phyloP scores from a whole-genome alignment of 1,139 yeast species.

The Sugiyamaella novakii region DNA sequence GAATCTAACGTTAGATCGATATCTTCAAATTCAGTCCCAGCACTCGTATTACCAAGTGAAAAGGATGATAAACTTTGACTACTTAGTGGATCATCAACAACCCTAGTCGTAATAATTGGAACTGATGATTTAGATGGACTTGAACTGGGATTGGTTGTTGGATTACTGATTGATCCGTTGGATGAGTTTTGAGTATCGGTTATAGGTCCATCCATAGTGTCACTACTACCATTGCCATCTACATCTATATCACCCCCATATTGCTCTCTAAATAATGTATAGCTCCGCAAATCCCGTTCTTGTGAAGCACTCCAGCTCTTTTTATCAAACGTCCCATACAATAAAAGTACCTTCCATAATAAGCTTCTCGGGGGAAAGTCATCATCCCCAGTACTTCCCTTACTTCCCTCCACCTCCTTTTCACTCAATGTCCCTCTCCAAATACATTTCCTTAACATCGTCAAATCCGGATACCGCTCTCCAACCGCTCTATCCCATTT shows the following conservation, averaged over 20 bases:
- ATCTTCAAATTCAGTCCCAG: slow-evolving; percentile 16
- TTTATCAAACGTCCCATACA: slow-evolving; percentile 31
- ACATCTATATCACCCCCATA: slow-evolving; percentile 13
- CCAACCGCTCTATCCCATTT: slow-evolving; percentile 22
- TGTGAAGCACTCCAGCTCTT: slow-evolving; percentile 29
- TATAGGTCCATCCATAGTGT: no score
- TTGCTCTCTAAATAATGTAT: slow-evolving; percentile 20
- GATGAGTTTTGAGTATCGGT: neutral
- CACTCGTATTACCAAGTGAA: no score
- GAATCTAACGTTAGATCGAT: slow-evolving; percentile 27
- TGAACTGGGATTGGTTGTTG: neutral
- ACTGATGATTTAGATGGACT: slow-evolving; percentile 2
- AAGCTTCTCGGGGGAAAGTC: slow-evolving; percentile 32
- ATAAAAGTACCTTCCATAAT: slow-evolving; percentile 35
- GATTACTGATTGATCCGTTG: no score
- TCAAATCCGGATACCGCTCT: slow-evolving; percentile 26
- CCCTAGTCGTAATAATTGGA: slow-evolving; percentile 7
- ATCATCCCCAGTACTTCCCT: slow-evolving; percentile 6
- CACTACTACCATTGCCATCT: neutral
- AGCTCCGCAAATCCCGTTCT: slow-evolving; percentile 24
- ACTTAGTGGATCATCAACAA: slow-evolving; percentile 21
- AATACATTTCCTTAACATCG: slow-evolving; percentile 22
- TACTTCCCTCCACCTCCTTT: slow-evolving; percentile 4
- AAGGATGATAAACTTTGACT: slow-evolving; percentile 12
- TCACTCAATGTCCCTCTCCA: slow-evolving; percentile 23